Conservation (phyloP, 176 grass and related monocot species). For the Eragrostis curvula region DNA sequence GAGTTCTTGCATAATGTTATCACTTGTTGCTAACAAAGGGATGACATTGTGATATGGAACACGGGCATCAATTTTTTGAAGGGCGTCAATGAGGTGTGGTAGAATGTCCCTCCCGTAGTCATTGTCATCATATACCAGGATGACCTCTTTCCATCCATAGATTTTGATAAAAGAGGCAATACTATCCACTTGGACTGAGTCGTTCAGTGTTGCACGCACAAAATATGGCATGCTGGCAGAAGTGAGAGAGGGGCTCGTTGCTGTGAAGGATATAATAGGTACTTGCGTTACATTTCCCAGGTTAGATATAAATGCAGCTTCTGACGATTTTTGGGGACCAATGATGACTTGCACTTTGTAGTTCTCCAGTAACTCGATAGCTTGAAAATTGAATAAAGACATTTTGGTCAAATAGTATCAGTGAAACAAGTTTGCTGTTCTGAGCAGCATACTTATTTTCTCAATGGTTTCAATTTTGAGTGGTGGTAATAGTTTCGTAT, state of each 20-base stretch:
- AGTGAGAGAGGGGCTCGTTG: constrained; percentile 56
- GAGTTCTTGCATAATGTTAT: constrained; percentile 36
- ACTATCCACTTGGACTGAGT: constrained; percentile 39
- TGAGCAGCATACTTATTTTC: constrained; percentile 43
- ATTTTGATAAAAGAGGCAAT: constrained; percentile 50
- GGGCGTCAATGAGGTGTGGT: constrained; percentile 58
- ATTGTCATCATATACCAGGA: constrained; percentile 53
- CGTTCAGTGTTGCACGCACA: constrained; percentile 52
- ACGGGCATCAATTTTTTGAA: constrained; percentile 41
- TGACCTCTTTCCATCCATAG: constrained; percentile 60
- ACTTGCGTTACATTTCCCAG: constrained; percentile 58
- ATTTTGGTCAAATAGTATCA: neutral
- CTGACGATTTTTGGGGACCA: constrained; percentile 54
- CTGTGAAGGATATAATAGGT: constrained; percentile 59
- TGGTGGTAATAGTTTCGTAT: too few species aligned
- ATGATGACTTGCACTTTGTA: constrained; percentile 52
- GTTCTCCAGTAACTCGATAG: constrained; percentile 50
- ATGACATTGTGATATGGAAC: constrained; percentile 50
- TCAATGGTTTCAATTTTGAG: too few species aligned
- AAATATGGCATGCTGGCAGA: constrained; percentile 42
- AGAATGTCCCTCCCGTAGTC: constrained; percentile 64
- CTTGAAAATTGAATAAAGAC: constrained; percentile 15
- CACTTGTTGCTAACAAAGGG: constrained; percentile 25
- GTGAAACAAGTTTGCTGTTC: neutral
- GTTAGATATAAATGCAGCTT: constrained; percentile 53